Evolutionary conservation across 768 basidiomycete species (phyloP).

Genomic region (Kwoniella dejecticola): DNA sequence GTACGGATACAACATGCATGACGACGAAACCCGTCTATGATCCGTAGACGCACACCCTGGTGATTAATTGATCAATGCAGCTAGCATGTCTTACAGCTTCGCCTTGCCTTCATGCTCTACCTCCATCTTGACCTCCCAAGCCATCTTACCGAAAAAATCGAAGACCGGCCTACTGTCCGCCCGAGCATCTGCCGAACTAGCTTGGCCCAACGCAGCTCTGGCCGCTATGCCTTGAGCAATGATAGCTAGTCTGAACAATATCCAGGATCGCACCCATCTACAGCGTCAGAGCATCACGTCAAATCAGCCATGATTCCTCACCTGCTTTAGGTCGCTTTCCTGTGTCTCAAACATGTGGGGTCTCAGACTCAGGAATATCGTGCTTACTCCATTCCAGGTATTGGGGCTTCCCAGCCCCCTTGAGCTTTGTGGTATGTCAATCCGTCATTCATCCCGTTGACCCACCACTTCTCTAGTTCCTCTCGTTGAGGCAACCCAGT

Average conservation of each 20-base stretch:
- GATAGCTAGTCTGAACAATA: slow-evolving; percentile 63
- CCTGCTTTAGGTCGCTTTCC: too few species aligned
- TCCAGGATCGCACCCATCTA: slow-evolving; percentile 33
- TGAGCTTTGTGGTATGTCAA: slow-evolving; percentile 24
- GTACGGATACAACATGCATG: neutral
- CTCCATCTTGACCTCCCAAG: slow-evolving; percentile 59
- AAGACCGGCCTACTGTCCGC: slow-evolving; percentile 56
- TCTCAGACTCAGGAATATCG: too few species aligned
- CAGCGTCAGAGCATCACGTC: neutral
- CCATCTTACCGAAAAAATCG: slow-evolving; percentile 65
- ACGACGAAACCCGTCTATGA: neutral
- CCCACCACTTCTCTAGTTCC: slow-evolving; percentile 78
- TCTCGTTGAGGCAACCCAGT: slow-evolving; percentile 70
- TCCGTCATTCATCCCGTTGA: slow-evolving; percentile 55
- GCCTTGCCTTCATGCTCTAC: slow-evolving; percentile 30
- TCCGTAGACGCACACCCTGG: too few species aligned
- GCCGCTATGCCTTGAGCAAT: slow-evolving; percentile 91
- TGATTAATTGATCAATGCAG: too few species aligned
- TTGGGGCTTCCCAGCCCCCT: slow-evolving; percentile 66
- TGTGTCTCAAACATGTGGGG: too few species aligned
- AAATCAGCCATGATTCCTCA: slow-evolving; percentile 58
- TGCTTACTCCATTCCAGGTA: slow-evolving; percentile 76
- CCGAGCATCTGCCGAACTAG: slow-evolving; percentile 76
- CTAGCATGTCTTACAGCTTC: slow-evolving; percentile 33
- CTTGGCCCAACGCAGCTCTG: slow-evolving; percentile 78